phyloP scores from a whole-genome alignment of 192 early-diverging fungal genomes.

The Gryganskiella cystojenkinii region DNA sequence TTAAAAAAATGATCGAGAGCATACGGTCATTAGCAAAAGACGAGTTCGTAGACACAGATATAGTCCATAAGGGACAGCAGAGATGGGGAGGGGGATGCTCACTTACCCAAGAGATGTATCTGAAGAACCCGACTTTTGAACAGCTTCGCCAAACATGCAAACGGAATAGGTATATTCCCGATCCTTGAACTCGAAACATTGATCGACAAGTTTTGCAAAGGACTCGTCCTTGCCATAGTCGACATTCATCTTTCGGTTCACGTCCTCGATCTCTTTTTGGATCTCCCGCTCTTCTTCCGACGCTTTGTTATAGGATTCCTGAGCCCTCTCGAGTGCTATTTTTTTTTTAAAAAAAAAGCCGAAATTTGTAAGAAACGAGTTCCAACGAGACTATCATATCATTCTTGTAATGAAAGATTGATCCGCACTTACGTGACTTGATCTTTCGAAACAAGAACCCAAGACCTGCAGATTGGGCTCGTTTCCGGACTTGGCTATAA shows the following conservation, averaged over 20 bases:
- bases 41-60: neutral
- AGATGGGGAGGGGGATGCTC: too few relatives aligned
- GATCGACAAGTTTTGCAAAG: conserved; percentile 73
- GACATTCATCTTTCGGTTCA: conserved; percentile 64
- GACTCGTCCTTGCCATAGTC: conserved; percentile 81
- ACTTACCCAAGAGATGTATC: conserved; percentile 70
- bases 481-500: neutral
- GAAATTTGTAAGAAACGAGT: neutral
- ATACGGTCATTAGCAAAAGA: neutral
- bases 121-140: conserved; percentile 77
- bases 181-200: conserved; percentile 78
- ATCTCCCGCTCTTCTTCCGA: conserved; percentile 45
- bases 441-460: conserved; percentile 17
- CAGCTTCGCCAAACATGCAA: conserved; percentile 82
- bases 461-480: conserved; percentile 13
- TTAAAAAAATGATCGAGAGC: conserved; percentile 6
- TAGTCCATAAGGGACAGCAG: neutral
- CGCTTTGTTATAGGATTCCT: conserved; percentile 37
- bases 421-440: conserved; percentile 13
- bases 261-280: conserved; percentile 47
- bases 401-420: neutral
- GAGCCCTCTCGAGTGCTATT: conserved; percentile 41
- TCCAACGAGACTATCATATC: neutral
- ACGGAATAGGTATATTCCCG: conserved; percentile 71
- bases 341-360: neutral